A percentile compares a stretch with the other conserved stretches of the same genome.
Conservation (phyloP, 345 rosid species). For the Linum tenue region DNA sequence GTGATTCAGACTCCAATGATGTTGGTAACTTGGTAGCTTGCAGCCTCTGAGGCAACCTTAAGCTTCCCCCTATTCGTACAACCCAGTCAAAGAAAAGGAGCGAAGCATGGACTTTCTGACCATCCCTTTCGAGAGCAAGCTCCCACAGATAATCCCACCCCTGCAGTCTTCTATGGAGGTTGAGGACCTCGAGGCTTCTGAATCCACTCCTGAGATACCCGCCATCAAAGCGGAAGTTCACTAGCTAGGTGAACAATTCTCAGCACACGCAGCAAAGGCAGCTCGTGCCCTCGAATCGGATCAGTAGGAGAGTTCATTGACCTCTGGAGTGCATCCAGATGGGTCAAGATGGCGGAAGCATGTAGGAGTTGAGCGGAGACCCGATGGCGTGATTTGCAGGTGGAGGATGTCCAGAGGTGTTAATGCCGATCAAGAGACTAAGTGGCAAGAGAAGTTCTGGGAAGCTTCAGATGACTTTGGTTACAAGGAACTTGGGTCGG, state of each 20-base stretch:
- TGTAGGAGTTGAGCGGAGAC: conserved; percentile 64
- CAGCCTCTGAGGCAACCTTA: conserved; percentile 24
- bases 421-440: conserved; percentile 61
- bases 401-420: conserved; percentile 91
- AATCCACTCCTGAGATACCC: conserved; percentile 22
- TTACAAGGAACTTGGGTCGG: conserved; percentile 91
- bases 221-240: conserved; percentile 28
- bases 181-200: conserved; percentile 23
- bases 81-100: conserved; percentile 51
- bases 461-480: conserved; percentile 89
- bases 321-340: conserved; percentile 40
- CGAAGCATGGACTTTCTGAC: conserved; percentile 41
- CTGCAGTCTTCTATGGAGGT: conserved; percentile 55
- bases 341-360: conserved; percentile 90
- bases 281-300: conserved; percentile 47
- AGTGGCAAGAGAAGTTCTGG: conserved; percentile 98
- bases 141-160: conserved; percentile 48
- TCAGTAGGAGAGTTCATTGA: conserved; percentile 28
- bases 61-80: conserved; percentile 22
- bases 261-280: conserved; percentile 69
- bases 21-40: conserved; percentile 15
- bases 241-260: conserved; percentile 38
- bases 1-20: conserved; percentile 17
- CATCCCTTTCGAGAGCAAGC: conserved; percentile 68
- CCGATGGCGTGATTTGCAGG: conserved; percentile 74